phyloP scores from a whole-genome alignment of 1,284 basidiomycete species.

The Irpex lacteus region DNA sequence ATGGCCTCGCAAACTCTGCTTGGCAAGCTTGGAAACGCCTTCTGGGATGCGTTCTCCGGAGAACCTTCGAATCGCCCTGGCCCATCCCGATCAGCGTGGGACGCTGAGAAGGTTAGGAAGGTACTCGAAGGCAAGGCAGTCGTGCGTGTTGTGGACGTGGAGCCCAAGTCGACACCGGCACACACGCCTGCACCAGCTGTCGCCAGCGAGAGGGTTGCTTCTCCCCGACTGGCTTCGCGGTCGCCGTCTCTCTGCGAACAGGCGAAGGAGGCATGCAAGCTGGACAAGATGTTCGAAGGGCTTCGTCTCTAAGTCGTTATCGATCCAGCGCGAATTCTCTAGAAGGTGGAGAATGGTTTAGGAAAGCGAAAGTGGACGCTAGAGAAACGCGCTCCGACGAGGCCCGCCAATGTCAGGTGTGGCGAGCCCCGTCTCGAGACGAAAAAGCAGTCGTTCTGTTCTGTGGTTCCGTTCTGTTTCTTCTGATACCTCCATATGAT shows the following conservation, averaged over 20 bases:
- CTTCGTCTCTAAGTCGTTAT: conserved; percentile 2
- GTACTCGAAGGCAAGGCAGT: conserved; percentile 78
- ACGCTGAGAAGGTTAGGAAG: conserved; percentile 72
- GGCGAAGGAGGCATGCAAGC: not conserved
- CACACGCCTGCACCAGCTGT: not conserved
- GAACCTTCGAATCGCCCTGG: conserved; percentile 23
- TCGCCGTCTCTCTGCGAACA: not conserved
- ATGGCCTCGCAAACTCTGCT: conserved; percentile 71
- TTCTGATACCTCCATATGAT: too few species aligned
- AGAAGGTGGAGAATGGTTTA: not conserved
- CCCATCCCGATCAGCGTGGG: conserved; percentile 40
- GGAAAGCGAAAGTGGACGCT: too few species aligned
- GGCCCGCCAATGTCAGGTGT: too few species aligned
- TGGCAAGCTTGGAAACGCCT: conserved; percentile 63
- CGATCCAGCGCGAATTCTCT: not conserved
- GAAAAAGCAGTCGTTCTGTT: too few species aligned
- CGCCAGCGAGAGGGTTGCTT: conserved; percentile 4
- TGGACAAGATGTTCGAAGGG: conserved; percentile 11
- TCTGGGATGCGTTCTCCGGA: conserved; percentile 80
- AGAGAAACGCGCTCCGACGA: not conserved
- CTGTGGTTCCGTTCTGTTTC: too few species aligned
- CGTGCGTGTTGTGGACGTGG: conserved; percentile 71
- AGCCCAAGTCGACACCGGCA: conserved; percentile 24
- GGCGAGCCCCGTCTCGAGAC: too few species aligned
- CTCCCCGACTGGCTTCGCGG: conserved; percentile 3